Conservation (phyloP, 2,329 filamentous ascomycete genomes). For the Cercospora berteroae region DNA sequence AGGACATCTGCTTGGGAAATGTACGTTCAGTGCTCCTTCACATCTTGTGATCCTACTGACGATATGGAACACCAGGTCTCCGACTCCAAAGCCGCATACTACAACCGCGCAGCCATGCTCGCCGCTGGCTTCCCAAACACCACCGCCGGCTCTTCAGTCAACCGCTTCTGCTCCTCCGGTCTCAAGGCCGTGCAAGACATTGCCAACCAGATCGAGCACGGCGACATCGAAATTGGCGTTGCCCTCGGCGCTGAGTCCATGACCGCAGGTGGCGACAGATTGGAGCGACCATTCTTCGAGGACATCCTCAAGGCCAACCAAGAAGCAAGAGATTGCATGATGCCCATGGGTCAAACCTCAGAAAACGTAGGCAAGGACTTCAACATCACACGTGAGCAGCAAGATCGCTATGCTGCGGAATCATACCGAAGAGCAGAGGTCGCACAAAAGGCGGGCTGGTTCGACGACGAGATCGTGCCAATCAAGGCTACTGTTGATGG, state of each 20-base stretch:
- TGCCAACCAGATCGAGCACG: constrained; percentile 76
- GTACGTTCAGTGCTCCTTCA: constrained; percentile 48
- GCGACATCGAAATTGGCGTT: constrained; percentile 82
- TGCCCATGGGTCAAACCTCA: constrained; percentile 96
- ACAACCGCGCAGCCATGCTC: constrained; percentile 81
- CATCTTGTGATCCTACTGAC: background rate
- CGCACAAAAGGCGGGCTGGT: constrained; percentile 87
- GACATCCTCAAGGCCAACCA: constrained; percentile 68
- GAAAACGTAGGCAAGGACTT: constrained; percentile 96
- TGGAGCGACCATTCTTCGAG: constrained; percentile 72
- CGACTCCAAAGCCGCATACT: constrained; percentile 84
- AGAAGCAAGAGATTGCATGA: constrained; percentile 80
- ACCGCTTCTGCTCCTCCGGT: constrained; percentile 96
- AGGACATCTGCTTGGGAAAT: constrained; percentile 88
- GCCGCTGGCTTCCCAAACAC: constrained; percentile 94
- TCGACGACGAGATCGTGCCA: constrained; percentile 90
- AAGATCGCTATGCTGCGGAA: constrained; percentile 84
- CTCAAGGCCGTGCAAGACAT: constrained; percentile 95
- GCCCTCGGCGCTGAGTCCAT: constrained; percentile 89
- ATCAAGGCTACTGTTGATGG: constrained; percentile 74
- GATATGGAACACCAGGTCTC: constrained; percentile 58
- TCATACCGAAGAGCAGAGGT: constrained; percentile 82
- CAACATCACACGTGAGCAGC: constrained; percentile 71
- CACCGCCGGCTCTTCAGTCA: constrained; percentile 73
- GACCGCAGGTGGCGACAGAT: constrained; percentile 68